phyloP scores from a whole-genome alignment of 2,329 filamentous ascomycete genomes.

The Lasiodiplodia sp. region DNA sequence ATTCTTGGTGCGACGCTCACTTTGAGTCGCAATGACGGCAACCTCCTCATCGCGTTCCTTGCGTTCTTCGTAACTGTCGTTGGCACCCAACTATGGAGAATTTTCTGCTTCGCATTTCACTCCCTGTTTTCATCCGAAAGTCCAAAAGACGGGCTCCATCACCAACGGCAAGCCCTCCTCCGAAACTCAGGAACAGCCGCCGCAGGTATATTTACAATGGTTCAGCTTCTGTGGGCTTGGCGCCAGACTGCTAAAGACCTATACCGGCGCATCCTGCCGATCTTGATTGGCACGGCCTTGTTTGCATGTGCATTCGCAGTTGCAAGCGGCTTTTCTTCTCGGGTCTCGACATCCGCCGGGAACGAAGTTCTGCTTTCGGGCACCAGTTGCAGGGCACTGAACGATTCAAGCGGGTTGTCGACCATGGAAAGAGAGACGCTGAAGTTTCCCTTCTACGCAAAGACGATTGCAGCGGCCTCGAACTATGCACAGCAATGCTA shows the following conservation, averaged over 20 bases:
- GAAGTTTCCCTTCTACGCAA: slow-evolving; percentile 11
- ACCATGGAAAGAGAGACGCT: background rate
- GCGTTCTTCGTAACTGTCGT: slow-evolving; percentile 35
- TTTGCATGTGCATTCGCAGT: slow-evolving; percentile 37
- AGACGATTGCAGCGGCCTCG: background rate
- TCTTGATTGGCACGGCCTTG: slow-evolving; percentile 36
- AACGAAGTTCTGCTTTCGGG: slow-evolving; percentile 43
- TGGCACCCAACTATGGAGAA: slow-evolving; percentile 40
- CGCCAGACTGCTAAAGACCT: slow-evolving; percentile 21
- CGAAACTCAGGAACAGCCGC: slow-evolving; percentile 39
- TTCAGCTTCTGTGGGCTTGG: slow-evolving; percentile 31
- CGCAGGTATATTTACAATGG: slow-evolving; percentile 30
- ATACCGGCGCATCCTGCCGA: slow-evolving; percentile 32
- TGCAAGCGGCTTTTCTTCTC: slow-evolving; percentile 44
- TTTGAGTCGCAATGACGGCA: slow-evolving; percentile 32
- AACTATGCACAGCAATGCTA: slow-evolving; percentile 29
- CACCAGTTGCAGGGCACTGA: slow-evolving; percentile 35
- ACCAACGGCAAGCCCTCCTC: slow-evolving; percentile 45
- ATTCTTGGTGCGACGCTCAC: slow-evolving; percentile 36
- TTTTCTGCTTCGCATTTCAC: slow-evolving; percentile 40
- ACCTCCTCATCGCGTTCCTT: slow-evolving; percentile 37
- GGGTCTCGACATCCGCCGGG: slow-evolving; percentile 41
- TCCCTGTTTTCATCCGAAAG: slow-evolving; percentile 33
- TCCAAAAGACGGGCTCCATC: slow-evolving; percentile 40
- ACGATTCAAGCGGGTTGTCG: background rate